These are phyloP conservation scores for Galerina sulciceps DNA, from an alignment of 768 basidiomycete species.

Conservation along the genomic window DNA sequence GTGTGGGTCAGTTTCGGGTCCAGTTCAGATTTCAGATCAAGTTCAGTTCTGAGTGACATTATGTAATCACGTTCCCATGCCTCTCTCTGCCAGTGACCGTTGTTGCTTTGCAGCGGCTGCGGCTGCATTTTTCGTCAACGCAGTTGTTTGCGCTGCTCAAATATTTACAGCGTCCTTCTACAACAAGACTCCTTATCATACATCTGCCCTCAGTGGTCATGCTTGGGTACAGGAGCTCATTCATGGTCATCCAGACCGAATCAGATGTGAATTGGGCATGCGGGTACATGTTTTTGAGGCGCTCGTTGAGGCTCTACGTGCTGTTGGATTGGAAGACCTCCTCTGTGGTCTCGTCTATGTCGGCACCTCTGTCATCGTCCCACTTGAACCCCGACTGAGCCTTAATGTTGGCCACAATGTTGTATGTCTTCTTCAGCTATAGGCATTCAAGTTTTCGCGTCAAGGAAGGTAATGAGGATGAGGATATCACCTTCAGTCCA, in stretches of 20 bases:
- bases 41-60: too few species aligned
- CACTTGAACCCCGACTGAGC: too few species aligned
- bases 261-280: slow-evolving; percentile 22
- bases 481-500: too few species aligned
- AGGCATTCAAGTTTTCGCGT: too few species aligned
- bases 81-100: background rate
- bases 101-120: background rate
- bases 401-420: too few species aligned
- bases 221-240: slow-evolving; percentile 24
- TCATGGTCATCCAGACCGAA: slow-evolving; percentile 17
- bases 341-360: too few species aligned
- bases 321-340: background rate
- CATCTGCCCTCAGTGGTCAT: slow-evolving; percentile 15
- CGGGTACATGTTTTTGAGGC: slow-evolving; percentile 11
- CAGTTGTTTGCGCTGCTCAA: background rate
- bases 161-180: slow-evolving; percentile 10
- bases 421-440: too few species aligned
- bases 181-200: slow-evolving; percentile 19
- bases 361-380: too few species aligned
- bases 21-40: too few species aligned
- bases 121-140: slow-evolving; percentile 7
- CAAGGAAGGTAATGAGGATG: too few species aligned
- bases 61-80: too few species aligned
- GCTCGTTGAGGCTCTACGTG: background rate
- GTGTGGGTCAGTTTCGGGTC: too few species aligned